Evolutionary conservation across 345 rosid genomes (phyloP).

Genomic region (Nephelium lappaceum): DNA sequence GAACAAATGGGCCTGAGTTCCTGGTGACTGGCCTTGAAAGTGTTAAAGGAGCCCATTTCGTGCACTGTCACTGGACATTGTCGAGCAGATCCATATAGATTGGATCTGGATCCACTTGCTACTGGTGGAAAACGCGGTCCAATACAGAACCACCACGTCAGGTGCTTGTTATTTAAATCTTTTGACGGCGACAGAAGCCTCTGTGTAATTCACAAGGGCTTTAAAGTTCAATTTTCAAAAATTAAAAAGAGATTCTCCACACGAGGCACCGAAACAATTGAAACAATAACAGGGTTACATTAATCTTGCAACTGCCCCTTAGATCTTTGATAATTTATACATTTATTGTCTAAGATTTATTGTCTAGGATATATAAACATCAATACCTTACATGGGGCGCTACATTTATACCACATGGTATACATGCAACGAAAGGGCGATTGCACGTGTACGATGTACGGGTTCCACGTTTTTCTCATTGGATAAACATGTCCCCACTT

Average conservation of each 20-base stretch:
- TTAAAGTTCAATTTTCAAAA: slow-evolving; percentile 14
- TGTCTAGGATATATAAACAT: too few relatives aligned
- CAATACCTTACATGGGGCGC: too few relatives aligned
- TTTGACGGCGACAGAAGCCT: not conserved
- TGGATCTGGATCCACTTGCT: not conserved
- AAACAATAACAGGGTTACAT: not conserved
- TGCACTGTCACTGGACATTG: not conserved
- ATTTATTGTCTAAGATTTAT: too few relatives aligned
- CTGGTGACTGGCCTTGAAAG: not conserved
- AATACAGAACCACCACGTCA: not conserved
- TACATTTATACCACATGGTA: too few relatives aligned
- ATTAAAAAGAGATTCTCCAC: slow-evolving; percentile 29
- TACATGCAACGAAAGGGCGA: not conserved
- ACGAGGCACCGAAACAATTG: slow-evolving; percentile 20
- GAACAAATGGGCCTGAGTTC: not conserved
- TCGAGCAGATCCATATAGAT: not conserved
- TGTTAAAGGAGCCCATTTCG: not conserved
- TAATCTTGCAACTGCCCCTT: not conserved
- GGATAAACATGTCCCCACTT: not conserved
- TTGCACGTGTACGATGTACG: not conserved
- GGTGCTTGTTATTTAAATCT: not conserved
- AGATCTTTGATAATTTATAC: not conserved
- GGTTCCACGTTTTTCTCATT: not conserved
- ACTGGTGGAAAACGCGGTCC: not conserved
- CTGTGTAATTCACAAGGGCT: not conserved